Conservation (phyloP, 805 yeast species). For the Teunomyces barrocoloradensis region DNA sequence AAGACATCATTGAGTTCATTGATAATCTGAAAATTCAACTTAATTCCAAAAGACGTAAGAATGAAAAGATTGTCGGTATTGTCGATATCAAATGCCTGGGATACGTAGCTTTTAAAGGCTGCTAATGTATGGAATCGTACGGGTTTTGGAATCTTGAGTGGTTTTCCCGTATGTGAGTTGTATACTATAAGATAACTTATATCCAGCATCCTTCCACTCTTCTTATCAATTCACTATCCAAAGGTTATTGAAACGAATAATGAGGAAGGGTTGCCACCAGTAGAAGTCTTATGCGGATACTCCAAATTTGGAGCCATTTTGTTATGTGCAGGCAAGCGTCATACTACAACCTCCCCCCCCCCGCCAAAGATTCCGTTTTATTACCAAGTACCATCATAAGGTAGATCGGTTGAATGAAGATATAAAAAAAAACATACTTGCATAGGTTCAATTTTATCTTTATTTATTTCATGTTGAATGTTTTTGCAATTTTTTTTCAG, state of each 20-base stretch:
- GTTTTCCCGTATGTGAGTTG: conserved; percentile 39
- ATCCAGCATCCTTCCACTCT: conserved; percentile 11
- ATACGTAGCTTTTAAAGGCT: conserved; percentile 29
- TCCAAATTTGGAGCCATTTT: neutral
- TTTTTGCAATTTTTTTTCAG: no score
- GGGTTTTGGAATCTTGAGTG: conserved; percentile 37
- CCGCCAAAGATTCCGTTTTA: no score
- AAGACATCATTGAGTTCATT: conserved; percentile 55
- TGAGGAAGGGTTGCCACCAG: conserved; percentile 1
- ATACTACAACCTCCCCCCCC: no score
- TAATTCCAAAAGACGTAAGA: conserved; percentile 64
- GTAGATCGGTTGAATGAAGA: no score
- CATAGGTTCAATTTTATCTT: no score
- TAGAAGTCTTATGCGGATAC: neutral
- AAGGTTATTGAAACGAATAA: neutral
- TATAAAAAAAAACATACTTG: no score
- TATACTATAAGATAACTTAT: conserved; percentile 27
- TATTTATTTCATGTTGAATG: no score
- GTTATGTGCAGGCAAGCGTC: neutral
- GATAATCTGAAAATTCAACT: conserved; percentile 51
- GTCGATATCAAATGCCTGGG: conserved; percentile 26
- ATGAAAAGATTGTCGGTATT: conserved; percentile 42
- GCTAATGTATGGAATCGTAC: conserved; percentile 35
- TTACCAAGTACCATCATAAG: no score
- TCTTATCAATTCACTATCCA: neutral